Conservation (phyloP, 257 asterid genomes). For the Primulina eburnea region DNA sequence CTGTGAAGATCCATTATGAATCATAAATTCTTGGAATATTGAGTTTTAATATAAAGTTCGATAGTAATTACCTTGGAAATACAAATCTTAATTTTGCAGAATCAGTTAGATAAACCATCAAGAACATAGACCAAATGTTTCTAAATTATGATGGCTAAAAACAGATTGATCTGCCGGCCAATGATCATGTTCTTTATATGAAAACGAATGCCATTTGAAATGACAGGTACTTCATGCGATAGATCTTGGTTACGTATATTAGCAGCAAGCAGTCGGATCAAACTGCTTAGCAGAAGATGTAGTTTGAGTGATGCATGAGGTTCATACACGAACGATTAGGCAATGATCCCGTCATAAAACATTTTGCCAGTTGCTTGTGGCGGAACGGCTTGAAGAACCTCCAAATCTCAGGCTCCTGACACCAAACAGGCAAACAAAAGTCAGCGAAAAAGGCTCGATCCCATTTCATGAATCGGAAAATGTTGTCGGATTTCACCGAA, state of each 20-base stretch:
- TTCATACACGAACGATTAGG: background rate
- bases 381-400: background rate
- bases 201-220: too few species aligned
- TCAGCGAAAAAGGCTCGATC: background rate
- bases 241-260: too few species aligned
- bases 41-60: background rate
- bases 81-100: background rate
- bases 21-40: background rate
- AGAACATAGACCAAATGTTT: background rate
- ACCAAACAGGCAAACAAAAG: background rate
- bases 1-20: background rate
- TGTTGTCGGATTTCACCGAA: background rate
- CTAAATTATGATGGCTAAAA: background rate
- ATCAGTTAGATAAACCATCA: background rate
- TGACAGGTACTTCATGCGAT: too few species aligned
- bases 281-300: too few species aligned
- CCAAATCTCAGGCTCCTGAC: background rate
- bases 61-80: too few species aligned
- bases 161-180: background rate
- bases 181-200: too few species aligned
- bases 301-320: too few species aligned
- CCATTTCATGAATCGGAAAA: background rate
- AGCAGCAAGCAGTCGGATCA: too few species aligned
- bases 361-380: background rate
- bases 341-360: background rate